A percentile compares a stretch with the other conserved stretches of the same genome.
These are phyloP conservation scores for Candida taoyuanica DNA, from an alignment of 805 yeast genomes.

Conservation along the genomic window DNA sequence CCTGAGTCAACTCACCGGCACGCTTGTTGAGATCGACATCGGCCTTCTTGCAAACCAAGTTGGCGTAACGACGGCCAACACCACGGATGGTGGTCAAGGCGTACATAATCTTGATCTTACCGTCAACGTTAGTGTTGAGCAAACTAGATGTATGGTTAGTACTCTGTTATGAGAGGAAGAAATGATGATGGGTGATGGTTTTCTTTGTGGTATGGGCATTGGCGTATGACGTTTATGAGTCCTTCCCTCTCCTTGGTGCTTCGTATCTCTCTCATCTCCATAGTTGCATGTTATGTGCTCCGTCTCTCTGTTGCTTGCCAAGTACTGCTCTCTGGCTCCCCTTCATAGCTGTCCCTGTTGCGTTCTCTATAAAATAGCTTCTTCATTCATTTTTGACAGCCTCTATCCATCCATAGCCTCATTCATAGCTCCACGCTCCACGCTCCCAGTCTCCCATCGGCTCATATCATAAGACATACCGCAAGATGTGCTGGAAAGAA, in stretches of 20 bases:
- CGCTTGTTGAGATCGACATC: slow-evolving; percentile 97
- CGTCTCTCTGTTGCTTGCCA: too few species aligned
- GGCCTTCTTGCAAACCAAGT: slow-evolving; percentile 99
- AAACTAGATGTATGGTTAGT: slow-evolving; percentile 59
- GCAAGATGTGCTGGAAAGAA: slow-evolving; percentile 99
- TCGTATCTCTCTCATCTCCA: not conserved
- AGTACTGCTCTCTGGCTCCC: too few species aligned
- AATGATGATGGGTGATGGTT: not conserved
- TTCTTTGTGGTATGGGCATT: not conserved
- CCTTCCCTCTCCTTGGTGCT: too few species aligned
- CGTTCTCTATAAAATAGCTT: not conserved
- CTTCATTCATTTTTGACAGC: not conserved
- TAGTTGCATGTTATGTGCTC: too few species aligned
- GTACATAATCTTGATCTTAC: slow-evolving; percentile 99
- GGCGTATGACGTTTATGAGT: too few species aligned
- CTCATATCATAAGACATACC: slow-evolving; percentile 62
- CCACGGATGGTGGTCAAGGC: slow-evolving; percentile 99
- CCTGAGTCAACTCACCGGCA: slow-evolving; percentile 99
- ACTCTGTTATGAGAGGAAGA: slow-evolving; percentile 8
- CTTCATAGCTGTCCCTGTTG: too few species aligned
- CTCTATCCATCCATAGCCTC: not conserved
- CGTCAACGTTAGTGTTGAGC: slow-evolving; percentile 99
- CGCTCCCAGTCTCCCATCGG: not conserved
- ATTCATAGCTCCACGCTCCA: not conserved
- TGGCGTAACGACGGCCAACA: slow-evolving; percentile 99